phyloP scores from a whole-genome alignment of 2,329 filamentous ascomycete species.

The Penicillium rolfsii region DNA sequence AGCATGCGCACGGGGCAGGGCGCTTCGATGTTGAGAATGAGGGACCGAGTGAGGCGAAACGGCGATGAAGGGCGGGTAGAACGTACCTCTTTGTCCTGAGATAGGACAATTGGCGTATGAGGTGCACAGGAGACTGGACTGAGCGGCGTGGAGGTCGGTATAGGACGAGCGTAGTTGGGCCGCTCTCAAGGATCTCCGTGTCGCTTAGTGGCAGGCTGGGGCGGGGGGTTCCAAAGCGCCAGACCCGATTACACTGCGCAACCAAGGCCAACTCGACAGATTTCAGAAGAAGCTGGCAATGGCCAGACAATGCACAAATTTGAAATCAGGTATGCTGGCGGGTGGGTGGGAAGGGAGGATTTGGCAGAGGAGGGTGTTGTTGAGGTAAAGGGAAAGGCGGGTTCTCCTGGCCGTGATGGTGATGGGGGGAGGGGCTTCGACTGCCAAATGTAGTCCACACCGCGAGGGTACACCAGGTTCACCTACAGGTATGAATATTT shows the following conservation, averaged over 20 bases:
- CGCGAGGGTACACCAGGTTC: neutral
- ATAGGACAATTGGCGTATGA: conserved; percentile 26
- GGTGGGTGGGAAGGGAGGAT: conserved; percentile 13
- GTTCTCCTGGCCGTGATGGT: conserved; percentile 34
- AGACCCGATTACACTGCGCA: conserved; percentile 23
- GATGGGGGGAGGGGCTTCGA: conserved; percentile 23
- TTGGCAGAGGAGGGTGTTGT: conserved; percentile 25
- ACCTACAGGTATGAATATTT: conserved; percentile 4
- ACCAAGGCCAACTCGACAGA: conserved; percentile 10
- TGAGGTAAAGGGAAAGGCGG: conserved; percentile 32
- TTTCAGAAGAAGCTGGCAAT: neutral
- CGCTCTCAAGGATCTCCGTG: conserved; percentile 42
- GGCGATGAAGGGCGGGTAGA: neutral
- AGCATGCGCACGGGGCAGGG: conserved; percentile 31
- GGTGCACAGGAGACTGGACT: conserved; percentile 8
- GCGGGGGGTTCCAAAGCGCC: conserved; percentile 38
- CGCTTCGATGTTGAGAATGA: conserved; percentile 16
- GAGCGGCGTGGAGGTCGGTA: conserved; percentile 21
- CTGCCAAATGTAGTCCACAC: neutral
- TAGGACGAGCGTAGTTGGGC: conserved; percentile 28
- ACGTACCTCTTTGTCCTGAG: conserved; percentile 24
- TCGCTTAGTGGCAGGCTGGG: conserved; percentile 46
- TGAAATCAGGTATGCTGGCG: conserved; percentile 12
- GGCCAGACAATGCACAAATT: conserved; percentile 1
- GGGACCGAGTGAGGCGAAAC: conserved; percentile 13